Evolutionary conservation across 2,329 filamentous ascomycete genomes (phyloP), one percentile per base, ranked within the genome.

Genomic region (Meredithiella fracta): DNA sequence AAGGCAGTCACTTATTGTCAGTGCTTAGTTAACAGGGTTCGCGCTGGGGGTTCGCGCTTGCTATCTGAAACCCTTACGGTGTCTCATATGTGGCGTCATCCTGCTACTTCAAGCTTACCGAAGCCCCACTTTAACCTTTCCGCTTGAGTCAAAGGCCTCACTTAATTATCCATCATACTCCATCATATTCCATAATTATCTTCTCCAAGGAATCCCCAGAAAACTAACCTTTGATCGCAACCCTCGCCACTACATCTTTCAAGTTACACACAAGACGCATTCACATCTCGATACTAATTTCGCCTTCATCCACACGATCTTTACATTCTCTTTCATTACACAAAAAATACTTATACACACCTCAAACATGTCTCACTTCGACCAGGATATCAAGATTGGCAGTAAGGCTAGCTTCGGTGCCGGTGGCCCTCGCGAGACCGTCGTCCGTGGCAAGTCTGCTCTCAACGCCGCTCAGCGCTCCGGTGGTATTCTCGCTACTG

Each of bases 371-470:
- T 69, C 68, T 54, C 88, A 94, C 66, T 97, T 91, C 90, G 85
- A 95, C 65, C 70, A 73, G 63, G 81, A 85, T 64, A 94, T 89
- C 72, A 94, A 92, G 78, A 97, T 98, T 67, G 92, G 92, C 66
- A 87, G 81, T 79, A 91, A 86, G 72, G 79, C 78, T 66, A 81
- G 82, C 65, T 78, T 80, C 62, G 78, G 82, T 62, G 85, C 83
- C 63, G 77, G 70, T 58, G 69, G 68, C 56, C 73, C 79, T 62
- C 86, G 87, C 63, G 89, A 96, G 77, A 94, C 85, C 2, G 90
- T 96, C 63, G 78, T 97, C 67, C 85, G 85, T 68, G 87, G 91
- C 67, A 88, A 86, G 69, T 66, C 72, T 58, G 80, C 88, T 37
- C 73, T 98, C 63, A 98, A 98, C 71, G 91, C 91, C 59, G 92